phyloP scores from a whole-genome alignment of 2,329 filamentous ascomycete genomes.

The Verticillium klebahnii region DNA sequence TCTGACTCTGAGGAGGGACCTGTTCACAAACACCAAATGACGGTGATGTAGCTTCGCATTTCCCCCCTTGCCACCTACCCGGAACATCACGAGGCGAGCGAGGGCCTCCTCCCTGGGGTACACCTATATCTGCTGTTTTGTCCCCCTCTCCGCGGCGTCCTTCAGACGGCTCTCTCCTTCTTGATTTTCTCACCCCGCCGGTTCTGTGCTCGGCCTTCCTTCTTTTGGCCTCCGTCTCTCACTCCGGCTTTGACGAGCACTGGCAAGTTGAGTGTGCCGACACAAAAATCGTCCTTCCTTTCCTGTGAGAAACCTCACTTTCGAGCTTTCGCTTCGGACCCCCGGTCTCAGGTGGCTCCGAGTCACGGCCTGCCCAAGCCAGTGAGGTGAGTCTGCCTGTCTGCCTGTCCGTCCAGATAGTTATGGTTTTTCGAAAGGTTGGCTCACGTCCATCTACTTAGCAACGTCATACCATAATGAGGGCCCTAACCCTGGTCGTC shows the following conservation, averaged over 20 bases:
- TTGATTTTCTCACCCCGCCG: no score
- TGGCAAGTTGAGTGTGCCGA: no score
- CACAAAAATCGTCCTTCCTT: no score
- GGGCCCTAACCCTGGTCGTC: constrained; percentile 22
- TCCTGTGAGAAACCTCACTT: no score
- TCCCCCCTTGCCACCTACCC: constrained; percentile 8
- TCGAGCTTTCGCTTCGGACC: no score
- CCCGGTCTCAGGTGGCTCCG: no score
- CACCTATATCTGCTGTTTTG: no score
- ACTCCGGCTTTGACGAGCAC: no score
- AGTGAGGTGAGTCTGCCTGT: neutral
- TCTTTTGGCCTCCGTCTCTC: no score
- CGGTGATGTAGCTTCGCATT: neutral
- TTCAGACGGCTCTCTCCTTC: no score
- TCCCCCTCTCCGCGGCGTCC: no score
- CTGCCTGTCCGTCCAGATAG: neutral
- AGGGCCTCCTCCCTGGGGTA: neutral
- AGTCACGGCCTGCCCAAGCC: constrained; percentile 1
- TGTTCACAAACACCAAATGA: neutral
- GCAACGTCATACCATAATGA: constrained; percentile 24
- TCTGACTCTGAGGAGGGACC: neutral
- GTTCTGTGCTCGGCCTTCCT: no score
- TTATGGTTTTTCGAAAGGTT: neutral
- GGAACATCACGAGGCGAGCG: neutral
- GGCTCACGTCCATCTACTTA: neutral